Evolutionary conservation across 345 rosid species (phyloP).

Genomic region (Zanthoxylum bungeanum): DNA sequence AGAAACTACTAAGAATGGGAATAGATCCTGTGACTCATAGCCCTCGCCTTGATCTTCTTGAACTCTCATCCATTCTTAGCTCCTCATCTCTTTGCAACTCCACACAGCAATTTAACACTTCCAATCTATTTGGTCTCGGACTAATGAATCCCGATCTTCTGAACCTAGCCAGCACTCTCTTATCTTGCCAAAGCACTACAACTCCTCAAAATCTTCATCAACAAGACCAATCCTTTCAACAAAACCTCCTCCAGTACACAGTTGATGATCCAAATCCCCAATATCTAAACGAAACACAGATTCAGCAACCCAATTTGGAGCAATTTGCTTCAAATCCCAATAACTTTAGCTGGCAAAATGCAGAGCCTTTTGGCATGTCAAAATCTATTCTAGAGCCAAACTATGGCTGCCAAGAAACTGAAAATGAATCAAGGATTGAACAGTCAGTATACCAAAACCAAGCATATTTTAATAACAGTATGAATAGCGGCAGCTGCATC

Average conservation of each 20-base stretch:
- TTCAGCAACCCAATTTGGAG: conserved; percentile 19
- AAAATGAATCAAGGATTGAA: conserved; percentile 1
- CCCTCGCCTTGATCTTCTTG: conserved; percentile 67
- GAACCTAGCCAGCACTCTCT: conserved; percentile 20
- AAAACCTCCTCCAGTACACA: conserved; percentile 25
- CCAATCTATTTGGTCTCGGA: conserved; percentile 32
- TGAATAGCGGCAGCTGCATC: conserved; percentile 14
- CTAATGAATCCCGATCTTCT: conserved; percentile 23
- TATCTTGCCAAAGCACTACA: conserved; percentile 20
- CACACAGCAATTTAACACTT: conserved; percentile 27
- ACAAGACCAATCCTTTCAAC: conserved; percentile 13
- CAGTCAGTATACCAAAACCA: conserved; percentile 5
- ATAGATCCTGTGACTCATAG: conserved; percentile 82
- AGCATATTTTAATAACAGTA: conserved; percentile 1
- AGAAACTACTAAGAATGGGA: conserved; percentile 68
- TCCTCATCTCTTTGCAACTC: conserved; percentile 38
- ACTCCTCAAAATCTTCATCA: conserved; percentile 10
- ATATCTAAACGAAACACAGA: conserved; percentile 14
- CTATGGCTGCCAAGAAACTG: conserved; percentile 6
- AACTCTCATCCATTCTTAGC: conserved; percentile 38
- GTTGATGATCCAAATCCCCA: conserved; percentile 4
- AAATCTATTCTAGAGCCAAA: not conserved
- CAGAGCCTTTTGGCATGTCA: not conserved
- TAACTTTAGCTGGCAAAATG: conserved; percentile 9
- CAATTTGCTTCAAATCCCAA: conserved; percentile 18